Conservation (phyloP, 140 eudicot genomes). For the Flaveria floridana region DNA sequence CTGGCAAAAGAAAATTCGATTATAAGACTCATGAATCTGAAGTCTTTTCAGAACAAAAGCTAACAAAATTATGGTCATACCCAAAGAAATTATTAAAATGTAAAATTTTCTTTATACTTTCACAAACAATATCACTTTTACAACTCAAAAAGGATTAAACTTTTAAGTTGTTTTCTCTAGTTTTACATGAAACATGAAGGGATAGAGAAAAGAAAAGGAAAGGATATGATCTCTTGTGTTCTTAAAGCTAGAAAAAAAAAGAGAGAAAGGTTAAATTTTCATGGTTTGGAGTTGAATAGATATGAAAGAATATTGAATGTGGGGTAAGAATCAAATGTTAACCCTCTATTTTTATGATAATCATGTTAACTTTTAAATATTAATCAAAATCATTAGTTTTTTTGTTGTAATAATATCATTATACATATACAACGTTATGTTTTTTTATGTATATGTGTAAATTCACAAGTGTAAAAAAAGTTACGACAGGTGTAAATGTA, state of each 20-base stretch:
- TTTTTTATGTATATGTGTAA: no score
- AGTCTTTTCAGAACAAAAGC: conserved; percentile 27
- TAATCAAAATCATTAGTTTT: no score
- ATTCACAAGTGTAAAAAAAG: no score
- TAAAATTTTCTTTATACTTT: not conserved
- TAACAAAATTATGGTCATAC: conserved; percentile 14
- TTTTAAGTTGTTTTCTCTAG: not conserved
- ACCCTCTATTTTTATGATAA: no score
- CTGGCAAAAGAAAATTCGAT: conserved; percentile 18
- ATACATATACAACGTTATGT: no score
- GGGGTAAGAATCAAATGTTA: no score
- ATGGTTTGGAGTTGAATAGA: not conserved
- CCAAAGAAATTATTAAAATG: not conserved
- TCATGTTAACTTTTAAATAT: no score
- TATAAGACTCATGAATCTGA: conserved; percentile 27
- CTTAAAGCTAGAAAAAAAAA: not conserved
- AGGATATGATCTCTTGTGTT: not conserved
- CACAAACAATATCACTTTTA: not conserved
- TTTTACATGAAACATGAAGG: not conserved
- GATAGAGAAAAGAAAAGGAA: not conserved
- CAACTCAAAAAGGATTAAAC: not conserved
- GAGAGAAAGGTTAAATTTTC: not conserved
- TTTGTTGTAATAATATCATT: no score
- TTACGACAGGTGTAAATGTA: no score
- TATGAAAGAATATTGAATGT: not conserved